phyloP scores from a whole-genome alignment of 768 basidiomycete species.

The Boletus edulis region DNA sequence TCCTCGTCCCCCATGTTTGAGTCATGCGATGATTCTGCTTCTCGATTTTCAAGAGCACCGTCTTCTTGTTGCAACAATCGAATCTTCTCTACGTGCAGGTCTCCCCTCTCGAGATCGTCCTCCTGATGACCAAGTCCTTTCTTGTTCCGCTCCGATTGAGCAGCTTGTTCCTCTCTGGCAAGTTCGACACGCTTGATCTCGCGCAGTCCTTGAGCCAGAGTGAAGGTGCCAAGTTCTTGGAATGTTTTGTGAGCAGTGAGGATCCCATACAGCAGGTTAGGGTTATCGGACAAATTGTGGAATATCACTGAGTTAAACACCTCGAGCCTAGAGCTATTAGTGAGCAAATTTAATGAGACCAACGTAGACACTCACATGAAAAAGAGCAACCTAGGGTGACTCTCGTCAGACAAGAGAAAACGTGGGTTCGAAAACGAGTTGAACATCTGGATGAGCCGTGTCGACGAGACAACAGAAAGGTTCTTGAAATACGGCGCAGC shows the following conservation, averaged over 20 bases:
- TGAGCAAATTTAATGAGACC: not conserved
- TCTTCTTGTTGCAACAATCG: constrained; percentile 59
- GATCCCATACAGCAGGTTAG: constrained; percentile 84
- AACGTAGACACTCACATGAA: constrained; percentile 61
- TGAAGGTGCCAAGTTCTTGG: constrained; percentile 90
- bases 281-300: constrained; percentile 77
- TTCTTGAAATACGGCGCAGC: constrained; percentile 83
- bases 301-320: constrained; percentile 85
- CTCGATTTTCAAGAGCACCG: constrained; percentile 20
- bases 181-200: constrained; percentile 77
- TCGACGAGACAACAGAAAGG: constrained; percentile 76
- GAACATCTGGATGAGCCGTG: constrained; percentile 84
- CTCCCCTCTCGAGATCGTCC: constrained; percentile 28
- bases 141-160: constrained; percentile 27
- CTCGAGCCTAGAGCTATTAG: constrained; percentile 61
- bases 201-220: constrained; percentile 77
- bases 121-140: constrained; percentile 17
- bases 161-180: constrained; percentile 65
- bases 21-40: constrained; percentile 21
- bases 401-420: constrained; percentile 91
- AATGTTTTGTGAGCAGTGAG: constrained; percentile 82
- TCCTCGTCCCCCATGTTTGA: constrained; percentile 13
- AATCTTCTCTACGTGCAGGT: constrained; percentile 55
- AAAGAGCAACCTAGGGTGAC: constrained; percentile 89
- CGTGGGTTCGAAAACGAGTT: constrained; percentile 87